A percentile compares a stretch with the other conserved stretches of the same genome.
These are phyloP conservation scores for Xylaria hypoxylon DNA, from an alignment of 2,329 filamentous ascomycete genomes.

Conservation along the genomic window DNA sequence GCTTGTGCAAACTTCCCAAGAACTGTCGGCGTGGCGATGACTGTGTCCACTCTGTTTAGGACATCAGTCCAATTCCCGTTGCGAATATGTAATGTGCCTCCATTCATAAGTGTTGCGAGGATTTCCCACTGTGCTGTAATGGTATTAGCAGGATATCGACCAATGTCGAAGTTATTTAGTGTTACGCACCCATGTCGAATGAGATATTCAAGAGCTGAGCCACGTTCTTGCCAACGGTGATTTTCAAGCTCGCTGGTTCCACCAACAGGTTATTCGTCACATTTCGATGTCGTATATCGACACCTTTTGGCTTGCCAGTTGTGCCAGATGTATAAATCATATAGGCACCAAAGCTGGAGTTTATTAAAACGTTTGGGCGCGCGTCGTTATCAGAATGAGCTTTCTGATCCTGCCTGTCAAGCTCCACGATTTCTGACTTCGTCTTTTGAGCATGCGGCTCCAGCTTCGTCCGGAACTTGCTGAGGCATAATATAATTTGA, in stretches of 20 bases:
- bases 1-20: conserved; percentile 61
- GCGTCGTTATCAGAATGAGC: conserved; percentile 27
- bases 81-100: conserved; percentile 66
- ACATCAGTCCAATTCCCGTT: conserved; percentile 62
- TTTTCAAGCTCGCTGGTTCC: conserved; percentile 63
- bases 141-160: conserved; percentile 25
- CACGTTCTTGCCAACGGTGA: conserved; percentile 62
- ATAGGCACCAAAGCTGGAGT: conserved; percentile 43
- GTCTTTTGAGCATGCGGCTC: conserved; percentile 47
- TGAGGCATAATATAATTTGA: conserved; percentile 61
- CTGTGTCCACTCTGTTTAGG: conserved; percentile 61
- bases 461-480: conserved; percentile 38
- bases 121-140: conserved; percentile 69
- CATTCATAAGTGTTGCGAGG: conserved; percentile 67
- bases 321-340: conserved; percentile 66
- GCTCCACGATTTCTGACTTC: conserved; percentile 40
- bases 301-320: conserved; percentile 68
- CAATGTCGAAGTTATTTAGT: conserved; percentile 16
- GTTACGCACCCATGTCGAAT: conserved; percentile 69
- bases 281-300: conserved; percentile 67
- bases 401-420: conserved; percentile 27
- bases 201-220: conserved; percentile 68
- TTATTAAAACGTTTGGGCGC: conserved; percentile 33
- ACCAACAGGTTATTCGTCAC: conserved; percentile 63
- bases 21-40: conserved; percentile 68